A percentile compares a stretch with the other conserved stretches of the same genome.
phyloP scores from a whole-genome alignment of 2,329 filamentous ascomycete genomes.

The Lizonia empirigonia region DNA sequence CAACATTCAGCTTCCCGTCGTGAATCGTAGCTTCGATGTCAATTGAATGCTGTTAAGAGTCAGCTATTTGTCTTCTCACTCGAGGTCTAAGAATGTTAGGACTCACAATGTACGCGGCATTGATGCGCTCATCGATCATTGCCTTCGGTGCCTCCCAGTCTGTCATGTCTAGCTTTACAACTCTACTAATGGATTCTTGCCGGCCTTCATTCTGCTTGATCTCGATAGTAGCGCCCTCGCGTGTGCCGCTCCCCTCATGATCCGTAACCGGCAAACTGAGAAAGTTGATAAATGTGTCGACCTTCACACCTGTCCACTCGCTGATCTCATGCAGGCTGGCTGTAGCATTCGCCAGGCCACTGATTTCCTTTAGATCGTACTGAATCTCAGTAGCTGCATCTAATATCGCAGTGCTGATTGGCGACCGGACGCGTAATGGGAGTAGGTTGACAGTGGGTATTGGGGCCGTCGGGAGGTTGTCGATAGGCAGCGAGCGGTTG shows the following conservation, averaged over 20 bases:
- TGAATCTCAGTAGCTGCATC: slow-evolving; percentile 68
- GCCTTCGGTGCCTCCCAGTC: slow-evolving; percentile 24
- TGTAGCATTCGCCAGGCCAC: slow-evolving; percentile 58
- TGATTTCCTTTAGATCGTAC: slow-evolving; percentile 68
- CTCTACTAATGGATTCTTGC: slow-evolving; percentile 27
- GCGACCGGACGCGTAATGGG: slow-evolving; percentile 65
- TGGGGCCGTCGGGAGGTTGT: slow-evolving; percentile 56
- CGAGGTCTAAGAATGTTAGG: no score
- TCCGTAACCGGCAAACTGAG: slow-evolving; percentile 60
- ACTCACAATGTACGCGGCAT: slow-evolving; percentile 49
- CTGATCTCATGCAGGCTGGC: slow-evolving; percentile 73
- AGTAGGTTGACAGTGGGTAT: slow-evolving; percentile 81
- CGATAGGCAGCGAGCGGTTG: slow-evolving; percentile 66
- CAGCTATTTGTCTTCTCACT: slow-evolving; percentile 7
- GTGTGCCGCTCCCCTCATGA: slow-evolving; percentile 9
- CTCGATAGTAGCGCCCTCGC: slow-evolving; percentile 15
- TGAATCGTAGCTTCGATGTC: slow-evolving; percentile 62
- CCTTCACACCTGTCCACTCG: slow-evolving; percentile 72
- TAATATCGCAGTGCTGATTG: slow-evolving; percentile 45
- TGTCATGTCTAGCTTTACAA: slow-evolving; percentile 11
- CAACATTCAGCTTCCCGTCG: slow-evolving; percentile 57
- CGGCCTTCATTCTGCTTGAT: slow-evolving; percentile 28
- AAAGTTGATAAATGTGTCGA: slow-evolving; percentile 84
- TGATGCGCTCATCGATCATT: slow-evolving; percentile 31
- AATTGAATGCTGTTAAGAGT: slow-evolving; percentile 53